These are phyloP conservation scores for Eucalyptus curtisii DNA, from an alignment of 345 rosid genomes.

Conservation along the genomic window DNA sequence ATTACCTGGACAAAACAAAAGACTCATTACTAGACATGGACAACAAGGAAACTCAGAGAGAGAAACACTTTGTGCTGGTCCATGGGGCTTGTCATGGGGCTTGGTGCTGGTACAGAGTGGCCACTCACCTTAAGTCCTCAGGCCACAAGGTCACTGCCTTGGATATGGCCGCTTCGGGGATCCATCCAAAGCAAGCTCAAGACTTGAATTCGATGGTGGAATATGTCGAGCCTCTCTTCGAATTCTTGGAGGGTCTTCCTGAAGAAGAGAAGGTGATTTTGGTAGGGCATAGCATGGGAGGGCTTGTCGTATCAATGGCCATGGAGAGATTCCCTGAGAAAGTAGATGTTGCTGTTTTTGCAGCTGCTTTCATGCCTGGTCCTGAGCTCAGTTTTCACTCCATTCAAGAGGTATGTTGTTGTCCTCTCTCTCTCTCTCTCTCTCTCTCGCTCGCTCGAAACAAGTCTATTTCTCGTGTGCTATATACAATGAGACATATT, in stretches of 20 bases:
- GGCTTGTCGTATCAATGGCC: conserved; percentile 11
- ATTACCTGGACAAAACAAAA: neutral
- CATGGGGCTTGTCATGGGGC: conserved; percentile 20
- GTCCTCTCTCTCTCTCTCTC: neutral
- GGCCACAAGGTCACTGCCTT: conserved; percentile 12
- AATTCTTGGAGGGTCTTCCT: conserved; percentile 12
- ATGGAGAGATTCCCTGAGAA: conserved; percentile 35
- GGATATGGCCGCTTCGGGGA: conserved; percentile 19
- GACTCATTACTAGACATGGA: neutral
- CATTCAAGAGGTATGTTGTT: conserved; percentile 19
- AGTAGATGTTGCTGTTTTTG: conserved; percentile 12
- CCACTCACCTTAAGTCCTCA: conserved; percentile 1
- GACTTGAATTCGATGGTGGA: conserved; percentile 15
- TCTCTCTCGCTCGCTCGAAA: neutral
- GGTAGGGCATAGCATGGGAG: conserved; percentile 34
- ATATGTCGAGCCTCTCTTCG: conserved; percentile 17
- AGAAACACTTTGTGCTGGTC: conserved; percentile 2
- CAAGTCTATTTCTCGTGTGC: neutral
- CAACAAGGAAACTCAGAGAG: neutral
- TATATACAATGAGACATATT: neutral
- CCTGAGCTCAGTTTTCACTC: conserved; percentile 8
- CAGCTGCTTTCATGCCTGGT: conserved; percentile 17
- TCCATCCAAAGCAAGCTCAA: conserved; percentile 6
- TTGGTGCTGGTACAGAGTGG: conserved; percentile 29
- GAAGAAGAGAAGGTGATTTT: conserved; percentile 19